Evolutionary conservation across 2,329 filamentous ascomycete genomes (phyloP).

Genomic region (Dothiorella sarmentorum): DNA sequence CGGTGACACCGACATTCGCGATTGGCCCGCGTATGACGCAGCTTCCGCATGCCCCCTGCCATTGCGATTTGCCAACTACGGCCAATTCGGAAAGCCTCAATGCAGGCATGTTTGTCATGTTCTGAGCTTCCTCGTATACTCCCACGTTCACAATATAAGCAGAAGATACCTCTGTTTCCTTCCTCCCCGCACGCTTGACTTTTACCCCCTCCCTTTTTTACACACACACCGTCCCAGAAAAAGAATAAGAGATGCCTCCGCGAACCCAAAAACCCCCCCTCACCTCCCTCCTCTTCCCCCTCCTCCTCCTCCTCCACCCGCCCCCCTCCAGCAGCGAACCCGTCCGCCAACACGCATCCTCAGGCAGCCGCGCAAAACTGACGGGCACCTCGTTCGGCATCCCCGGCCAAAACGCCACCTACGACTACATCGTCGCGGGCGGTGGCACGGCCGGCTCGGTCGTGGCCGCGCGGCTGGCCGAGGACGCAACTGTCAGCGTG

Average conservation of each 20-base stretch:
- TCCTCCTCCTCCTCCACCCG: not conserved
- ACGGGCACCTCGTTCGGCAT: slow-evolving; percentile 17
- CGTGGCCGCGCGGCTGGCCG: slow-evolving; percentile 28
- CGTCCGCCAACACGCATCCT: not conserved
- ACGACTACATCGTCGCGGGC: slow-evolving; percentile 29
- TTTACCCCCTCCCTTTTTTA: too few species aligned
- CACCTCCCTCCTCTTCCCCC: not conserved
- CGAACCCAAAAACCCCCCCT: not conserved
- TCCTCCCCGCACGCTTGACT: too few species aligned
- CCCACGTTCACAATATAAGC: too few species aligned
- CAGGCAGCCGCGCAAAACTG: not conserved
- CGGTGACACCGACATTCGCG: too few species aligned
- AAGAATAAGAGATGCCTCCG: not conserved
- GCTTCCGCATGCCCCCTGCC: too few species aligned
- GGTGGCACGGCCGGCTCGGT: slow-evolving; percentile 28
- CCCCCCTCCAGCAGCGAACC: not conserved
- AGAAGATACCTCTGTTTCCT: too few species aligned
- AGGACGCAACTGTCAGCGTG: slow-evolving; percentile 24
- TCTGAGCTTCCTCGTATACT: too few species aligned
- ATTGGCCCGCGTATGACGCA: too few species aligned
- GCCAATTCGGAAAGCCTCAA: too few species aligned
- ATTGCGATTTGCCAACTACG: too few species aligned
- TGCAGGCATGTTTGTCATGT: too few species aligned
- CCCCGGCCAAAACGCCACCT: slow-evolving; percentile 25
- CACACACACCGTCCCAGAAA: too few species aligned